phyloP scores from a whole-genome alignment of 1,284 basidiomycete genomes.

The Heterobasidion occidentale region DNA sequence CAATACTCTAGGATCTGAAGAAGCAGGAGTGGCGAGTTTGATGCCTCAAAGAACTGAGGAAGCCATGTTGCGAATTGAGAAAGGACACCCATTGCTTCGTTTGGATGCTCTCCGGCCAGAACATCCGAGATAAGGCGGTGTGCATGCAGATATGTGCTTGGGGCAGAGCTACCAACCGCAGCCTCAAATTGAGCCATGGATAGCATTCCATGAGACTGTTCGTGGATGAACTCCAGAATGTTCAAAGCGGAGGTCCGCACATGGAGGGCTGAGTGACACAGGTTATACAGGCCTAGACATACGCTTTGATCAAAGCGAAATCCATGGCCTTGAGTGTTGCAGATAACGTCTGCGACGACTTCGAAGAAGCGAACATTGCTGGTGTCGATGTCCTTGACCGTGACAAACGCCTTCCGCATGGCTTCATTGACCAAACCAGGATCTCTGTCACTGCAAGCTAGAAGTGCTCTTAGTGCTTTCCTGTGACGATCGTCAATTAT shows the following conservation, averaged over 20 bases:
- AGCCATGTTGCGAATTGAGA: slow-evolving; percentile 72
- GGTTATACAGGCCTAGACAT: slow-evolving; percentile 81
- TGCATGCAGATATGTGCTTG: slow-evolving; percentile 76
- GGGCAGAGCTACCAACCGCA: slow-evolving; percentile 65
- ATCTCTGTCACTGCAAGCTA: slow-evolving; percentile 56
- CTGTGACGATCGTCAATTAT: slow-evolving; percentile 30
- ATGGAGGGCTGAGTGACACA: slow-evolving; percentile 66
- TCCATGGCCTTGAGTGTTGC: slow-evolving; percentile 45
- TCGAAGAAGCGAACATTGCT: slow-evolving; percentile 71
- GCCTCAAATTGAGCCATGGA: slow-evolving; percentile 70
- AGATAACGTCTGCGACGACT: slow-evolving; percentile 69
- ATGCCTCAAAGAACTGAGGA: slow-evolving; percentile 54
- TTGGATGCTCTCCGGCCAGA: slow-evolving; percentile 76
- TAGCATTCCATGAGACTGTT: slow-evolving; percentile 51
- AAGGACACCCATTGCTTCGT: slow-evolving; percentile 63
- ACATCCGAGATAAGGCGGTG: slow-evolving; percentile 74
- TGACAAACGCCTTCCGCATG: slow-evolving; percentile 66
- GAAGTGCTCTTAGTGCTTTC: slow-evolving; percentile 71
- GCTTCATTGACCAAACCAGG: slow-evolving; percentile 61
- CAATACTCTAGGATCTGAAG: slow-evolving; percentile 75
- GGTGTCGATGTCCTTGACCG: slow-evolving; percentile 42
- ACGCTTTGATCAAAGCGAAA: slow-evolving; percentile 73
- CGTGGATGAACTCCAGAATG: slow-evolving; percentile 70
- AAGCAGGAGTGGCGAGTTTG: slow-evolving; percentile 45
- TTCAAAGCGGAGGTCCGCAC: slow-evolving; percentile 76